Percentiles rank a stretch among this genome's conserved stretches.
Conservation (phyloP, 257 asterid species). For the Scutellaria baicalensis region DNA sequence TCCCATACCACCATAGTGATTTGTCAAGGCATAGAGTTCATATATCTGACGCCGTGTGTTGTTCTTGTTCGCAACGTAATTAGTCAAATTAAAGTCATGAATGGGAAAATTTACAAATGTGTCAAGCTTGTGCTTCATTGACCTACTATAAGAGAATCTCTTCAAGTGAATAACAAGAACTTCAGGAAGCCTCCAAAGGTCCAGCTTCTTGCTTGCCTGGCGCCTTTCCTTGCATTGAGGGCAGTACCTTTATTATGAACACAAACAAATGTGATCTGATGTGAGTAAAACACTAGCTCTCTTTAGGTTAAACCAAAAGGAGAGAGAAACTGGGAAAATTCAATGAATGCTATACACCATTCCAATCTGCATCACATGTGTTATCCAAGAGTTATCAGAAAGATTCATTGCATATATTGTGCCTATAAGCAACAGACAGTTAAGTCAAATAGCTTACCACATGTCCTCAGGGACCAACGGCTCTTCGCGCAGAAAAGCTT, state of each 20-base stretch:
- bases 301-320: neutral
- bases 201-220: slow-evolving; percentile 97
- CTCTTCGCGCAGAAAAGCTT: slow-evolving; percentile 96
- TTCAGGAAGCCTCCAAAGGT: slow-evolving; percentile 99
- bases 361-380: neutral
- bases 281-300: neutral
- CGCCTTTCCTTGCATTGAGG: slow-evolving; percentile 98
- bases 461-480: slow-evolving; percentile 99
- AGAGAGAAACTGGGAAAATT: too few species aligned
- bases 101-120: slow-evolving; percentile 93
- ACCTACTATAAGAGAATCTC: slow-evolving; percentile 94
- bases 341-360: too few species aligned
- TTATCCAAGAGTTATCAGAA: neutral
- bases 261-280: slow-evolving; percentile 2
- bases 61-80: slow-evolving; percentile 91
- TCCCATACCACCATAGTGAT: slow-evolving; percentile 99
- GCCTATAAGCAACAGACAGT: slow-evolving; percentile 6
- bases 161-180: slow-evolving; percentile 96
- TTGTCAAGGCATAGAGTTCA: slow-evolving; percentile 90
- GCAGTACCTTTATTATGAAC: slow-evolving; percentile 61
- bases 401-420: neutral
- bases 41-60: slow-evolving; percentile 73
- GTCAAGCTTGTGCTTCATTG: slow-evolving; percentile 97
- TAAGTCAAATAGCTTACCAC: slow-evolving; percentile 56
- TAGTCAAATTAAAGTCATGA: slow-evolving; percentile 88